Conservation (phyloP, 352 stramenopile genomes). For the Phytophthora meadii region DNA sequence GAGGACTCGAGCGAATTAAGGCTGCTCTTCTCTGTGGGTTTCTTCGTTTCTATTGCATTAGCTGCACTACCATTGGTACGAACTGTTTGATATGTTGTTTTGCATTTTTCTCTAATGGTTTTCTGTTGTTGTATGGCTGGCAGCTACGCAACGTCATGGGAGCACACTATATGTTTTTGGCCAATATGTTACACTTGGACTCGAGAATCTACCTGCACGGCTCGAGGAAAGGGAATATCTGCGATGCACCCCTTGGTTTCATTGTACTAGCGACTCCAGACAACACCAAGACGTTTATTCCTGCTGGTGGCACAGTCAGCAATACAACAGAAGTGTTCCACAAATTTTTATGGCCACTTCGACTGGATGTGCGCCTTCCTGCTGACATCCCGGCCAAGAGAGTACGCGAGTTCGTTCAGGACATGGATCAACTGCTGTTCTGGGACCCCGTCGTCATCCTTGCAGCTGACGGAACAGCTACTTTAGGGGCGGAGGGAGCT, state of each 20-base stretch:
- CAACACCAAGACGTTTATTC: conserved; percentile 70
- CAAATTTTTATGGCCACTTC: conserved; percentile 58
- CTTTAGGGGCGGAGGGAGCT: conserved; percentile 24
- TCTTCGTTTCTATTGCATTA: conserved; percentile 72
- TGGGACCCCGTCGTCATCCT: conserved; percentile 42
- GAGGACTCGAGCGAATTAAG: conserved; percentile 57
- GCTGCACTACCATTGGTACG: conserved; percentile 63
- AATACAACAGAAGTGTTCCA: conserved; percentile 63
- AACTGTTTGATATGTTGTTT: not conserved
- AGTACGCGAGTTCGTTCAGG: conserved; percentile 70
- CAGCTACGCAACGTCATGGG: conserved; percentile 78
- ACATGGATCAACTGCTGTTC: conserved; percentile 65
- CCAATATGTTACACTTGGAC: conserved; percentile 71
- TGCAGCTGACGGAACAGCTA: conserved; percentile 31
- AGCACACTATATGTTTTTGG: conserved; percentile 80
- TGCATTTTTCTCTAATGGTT: not conserved
- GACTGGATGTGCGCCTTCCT: conserved; percentile 58
- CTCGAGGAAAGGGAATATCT: conserved; percentile 52
- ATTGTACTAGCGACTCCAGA: conserved; percentile 67
- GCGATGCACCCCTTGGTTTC: conserved; percentile 68
- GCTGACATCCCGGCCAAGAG: conserved; percentile 31
- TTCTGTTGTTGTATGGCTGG: conserved; percentile 9
- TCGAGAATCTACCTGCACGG: conserved; percentile 58
- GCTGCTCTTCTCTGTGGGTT: conserved; percentile 69
- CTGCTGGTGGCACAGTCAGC: conserved; percentile 61